Percentiles rank a stretch among this genome's conserved stretches.
phyloP scores from a whole-genome alignment of 805 yeast species.

The Ogataea angusta region DNA sequence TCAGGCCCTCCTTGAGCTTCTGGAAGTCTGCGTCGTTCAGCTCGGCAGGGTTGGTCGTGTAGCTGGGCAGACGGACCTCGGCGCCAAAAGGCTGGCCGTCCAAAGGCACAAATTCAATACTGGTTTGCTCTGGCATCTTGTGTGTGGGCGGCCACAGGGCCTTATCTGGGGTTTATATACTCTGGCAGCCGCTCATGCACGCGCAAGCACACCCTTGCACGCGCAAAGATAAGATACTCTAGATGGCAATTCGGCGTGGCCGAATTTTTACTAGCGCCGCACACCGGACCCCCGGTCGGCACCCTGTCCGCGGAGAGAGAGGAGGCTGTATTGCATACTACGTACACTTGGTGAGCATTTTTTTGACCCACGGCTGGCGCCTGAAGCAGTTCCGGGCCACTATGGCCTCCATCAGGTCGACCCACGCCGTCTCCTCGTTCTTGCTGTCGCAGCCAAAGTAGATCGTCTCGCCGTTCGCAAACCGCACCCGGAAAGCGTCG shows the following conservation, averaged over 20 bases:
- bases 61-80: slow-evolving; percentile 56
- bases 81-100: slow-evolving; percentile 65
- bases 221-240: slow-evolving; percentile 7
- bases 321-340: not conserved
- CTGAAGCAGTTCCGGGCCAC: slow-evolving; percentile 37
- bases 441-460: slow-evolving; percentile 81
- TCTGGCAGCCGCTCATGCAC: not conserved
- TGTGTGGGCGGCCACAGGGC: not conserved
- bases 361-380: slow-evolving; percentile 37
- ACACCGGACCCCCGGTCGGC: slow-evolving; percentile 5
- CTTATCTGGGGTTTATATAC: slow-evolving; percentile 5
- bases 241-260: slow-evolving; percentile 7
- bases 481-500: slow-evolving; percentile 71
- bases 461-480: slow-evolving; percentile 77
- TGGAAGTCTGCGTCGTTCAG: slow-evolving; percentile 65
- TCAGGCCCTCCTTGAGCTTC: slow-evolving; percentile 58
- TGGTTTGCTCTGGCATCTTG: slow-evolving; percentile 22
- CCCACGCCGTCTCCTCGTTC: slow-evolving; percentile 64
- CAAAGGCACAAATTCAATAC: slow-evolving; percentile 44
- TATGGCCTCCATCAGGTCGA: slow-evolving; percentile 51
- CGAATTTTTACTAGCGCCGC: slow-evolving; percentile 3
- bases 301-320: slow-evolving; percentile 4
- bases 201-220: slow-evolving; percentile 12
- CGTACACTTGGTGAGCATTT: slow-evolving; percentile 23
- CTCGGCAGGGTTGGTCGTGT: slow-evolving; percentile 70